Evolutionary conservation across 192 early-diverging fungal species (phyloP), one percentile per base, ranked within the genome.

Genomic region (Umbelopsis isabellina): DNA sequence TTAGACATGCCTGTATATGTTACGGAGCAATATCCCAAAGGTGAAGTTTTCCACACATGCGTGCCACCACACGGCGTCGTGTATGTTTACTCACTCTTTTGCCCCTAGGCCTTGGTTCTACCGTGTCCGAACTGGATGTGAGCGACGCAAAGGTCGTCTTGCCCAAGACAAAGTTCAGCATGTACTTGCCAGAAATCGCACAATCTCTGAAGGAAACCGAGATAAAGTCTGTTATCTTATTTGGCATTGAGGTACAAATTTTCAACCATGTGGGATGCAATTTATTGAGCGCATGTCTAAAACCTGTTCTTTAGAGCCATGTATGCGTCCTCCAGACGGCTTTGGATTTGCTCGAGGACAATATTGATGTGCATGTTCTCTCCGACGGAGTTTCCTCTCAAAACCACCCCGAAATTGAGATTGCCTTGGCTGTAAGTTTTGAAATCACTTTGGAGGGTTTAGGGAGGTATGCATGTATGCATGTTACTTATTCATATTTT

Each of bases 281-380:
- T 16, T 20, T 25, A 30, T 27, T n/a, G 15, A 44, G 15, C n/a
- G n/a, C 11, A 48, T 44, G 16, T 15, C 47, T 30, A 23, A 58
- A 25, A 46, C 51, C 4, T 23, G 41, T 15, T 55, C 41, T 72
- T 44, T 66, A 93, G 86, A 86, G 93, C 15, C 97, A 99, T 74
- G 96, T 99, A 6, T 99, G 97, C 74, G 91, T 99, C 6, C 70
- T 94, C 46, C 97, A 99, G 80, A 98, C 97, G 13, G 91, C 94
- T 22, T 82, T 99, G 76, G 97, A 98, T 52, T 73, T 99, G 25
- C 70, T 95, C 47, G 90, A 92, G 30, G 76, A 85, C 25, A 80
- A 91, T 64, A 88, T 87, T 69, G 86, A 92, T 67, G 95, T 97
- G 49, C 91, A 93, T 72, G 91, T 99, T n/a, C 76, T 98, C 66